phyloP scores from a whole-genome alignment of 805 yeast genomes.

The Wickerhamiella shivajii region DNA sequence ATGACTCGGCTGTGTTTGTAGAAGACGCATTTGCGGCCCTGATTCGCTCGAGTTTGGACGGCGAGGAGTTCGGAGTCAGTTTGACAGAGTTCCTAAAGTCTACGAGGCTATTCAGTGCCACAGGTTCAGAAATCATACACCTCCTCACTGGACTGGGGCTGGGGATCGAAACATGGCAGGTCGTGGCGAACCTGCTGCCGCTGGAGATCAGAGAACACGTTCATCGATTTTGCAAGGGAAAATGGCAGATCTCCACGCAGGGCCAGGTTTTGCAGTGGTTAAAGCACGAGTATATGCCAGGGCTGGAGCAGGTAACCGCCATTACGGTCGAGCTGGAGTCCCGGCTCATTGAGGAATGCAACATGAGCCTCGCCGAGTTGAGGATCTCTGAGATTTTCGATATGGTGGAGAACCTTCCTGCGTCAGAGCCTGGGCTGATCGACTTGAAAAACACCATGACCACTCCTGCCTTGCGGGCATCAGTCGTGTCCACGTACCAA shows the following conservation, averaged over 20 bases:
- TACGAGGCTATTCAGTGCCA: not conserved
- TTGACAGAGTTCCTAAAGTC: conserved; percentile 6
- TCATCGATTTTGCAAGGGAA: conserved; percentile 6
- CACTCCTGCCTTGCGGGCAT: conserved; percentile 35
- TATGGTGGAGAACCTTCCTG: conserved; percentile 41
- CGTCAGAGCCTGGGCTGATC: conserved; percentile 35
- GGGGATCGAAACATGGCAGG: conserved; percentile 13
- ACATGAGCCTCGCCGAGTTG: conserved; percentile 22
- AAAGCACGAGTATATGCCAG: conserved; percentile 4
- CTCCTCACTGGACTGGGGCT: conserved; percentile 15
- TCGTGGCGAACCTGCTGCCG: conserved; percentile 14
- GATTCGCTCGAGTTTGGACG: conserved; percentile 12
- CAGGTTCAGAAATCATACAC: conserved; percentile 1
- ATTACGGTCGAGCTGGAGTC: not conserved
- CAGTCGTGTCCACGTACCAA: conserved; percentile 38
- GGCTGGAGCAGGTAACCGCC: conserved; percentile 2
- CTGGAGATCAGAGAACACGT: conserved; percentile 11
- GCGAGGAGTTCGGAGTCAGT: conserved; percentile 4
- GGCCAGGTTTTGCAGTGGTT: conserved; percentile 12
- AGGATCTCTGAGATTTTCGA: conserved; percentile 46
- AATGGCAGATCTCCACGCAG: conserved; percentile 11
- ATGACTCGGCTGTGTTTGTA: too few species aligned
- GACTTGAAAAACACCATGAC: conserved; percentile 44
- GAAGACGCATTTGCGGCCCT: conserved; percentile 15
- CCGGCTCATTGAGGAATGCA: not conserved